Base-by-base conservation (phyloP, 2,329 filamentous ascomycete genomes). In the Geoglossum cookeanum region DNA sequence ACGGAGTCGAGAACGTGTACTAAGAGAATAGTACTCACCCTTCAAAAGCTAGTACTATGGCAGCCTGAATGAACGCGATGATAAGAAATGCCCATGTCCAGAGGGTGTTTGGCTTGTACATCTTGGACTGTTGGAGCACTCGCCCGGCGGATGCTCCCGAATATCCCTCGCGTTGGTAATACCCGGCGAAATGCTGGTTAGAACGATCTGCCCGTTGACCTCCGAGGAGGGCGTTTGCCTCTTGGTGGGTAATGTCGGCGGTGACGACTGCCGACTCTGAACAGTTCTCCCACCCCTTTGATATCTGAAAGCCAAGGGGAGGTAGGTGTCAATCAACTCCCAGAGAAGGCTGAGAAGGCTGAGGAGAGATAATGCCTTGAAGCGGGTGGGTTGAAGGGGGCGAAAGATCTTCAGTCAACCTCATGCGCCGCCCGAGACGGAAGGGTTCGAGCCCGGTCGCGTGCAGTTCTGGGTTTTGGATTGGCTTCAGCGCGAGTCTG, bases 21-120 rank as follows among this genome's bases (percentile, higher is more conserved):
- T 3, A 15, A n/a, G 22, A 53, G 33, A 35, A 32, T 13, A 35
- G 32, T 15, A 76, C 87, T 68, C 78, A 95, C 87, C 85, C 80
- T 76, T 98, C 91, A 62, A 96, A 84, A 29, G 78, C 83, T 63
- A 97, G 77, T 61, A 87, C 86, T 57, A 94, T 78, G 60, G 85
- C 71, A 61, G 88, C 86, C 74, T 98, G 92, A 58, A 86, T 61
- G 51, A 84, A 70, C 39, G 87, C 82, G 39, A 85, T 77, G 61
- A 81, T 69, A 71, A 94, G 80, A 68, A 97, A 97, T 60, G 81
- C 75, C 76, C 88, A 91, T 15, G 90, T 89, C 91, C 92, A 98
- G 66, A 78, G 80, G 58, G 86, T 85, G 67, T 82, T 86, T 64
- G 94, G 84, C 64, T 85, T 80, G 67, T 89, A 91, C 74, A 90